phyloP scores from a whole-genome alignment of 306 rosid species.

The Ceratonia siliqua region DNA sequence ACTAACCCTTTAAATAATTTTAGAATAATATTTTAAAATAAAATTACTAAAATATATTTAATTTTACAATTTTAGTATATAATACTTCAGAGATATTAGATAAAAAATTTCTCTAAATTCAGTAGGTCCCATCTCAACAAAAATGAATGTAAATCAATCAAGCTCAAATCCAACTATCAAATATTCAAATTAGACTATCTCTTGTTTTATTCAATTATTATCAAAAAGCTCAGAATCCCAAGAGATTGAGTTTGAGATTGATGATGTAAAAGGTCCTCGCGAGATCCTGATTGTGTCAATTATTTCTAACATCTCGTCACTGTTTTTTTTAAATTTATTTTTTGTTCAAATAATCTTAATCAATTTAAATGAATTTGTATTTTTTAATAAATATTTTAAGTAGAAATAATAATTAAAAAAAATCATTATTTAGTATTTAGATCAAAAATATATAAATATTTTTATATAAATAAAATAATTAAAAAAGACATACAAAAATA shows the following conservation, averaged over 20 bases:
- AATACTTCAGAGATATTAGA: no score
- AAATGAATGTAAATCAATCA: no score
- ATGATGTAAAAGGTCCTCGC: constrained; percentile 45
- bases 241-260: constrained; percentile 48
- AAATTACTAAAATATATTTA: no score
- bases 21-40: no score
- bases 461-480: no score
- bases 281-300: constrained; percentile 56
- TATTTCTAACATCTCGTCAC: constrained; percentile 28
- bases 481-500: no score
- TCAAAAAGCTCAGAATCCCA: constrained; percentile 52
- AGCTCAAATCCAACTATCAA: not conserved
- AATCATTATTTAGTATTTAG: no score
- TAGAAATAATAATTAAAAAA: constrained; percentile 32
- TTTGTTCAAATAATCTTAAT: constrained; percentile 34
- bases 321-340: not conserved
- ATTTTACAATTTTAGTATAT: no score
- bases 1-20: no score
- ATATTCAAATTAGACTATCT: constrained; percentile 36
- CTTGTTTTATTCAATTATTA: constrained; percentile 33
- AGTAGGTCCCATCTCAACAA: no score
- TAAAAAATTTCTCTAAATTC: no score
- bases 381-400: constrained; percentile 42
- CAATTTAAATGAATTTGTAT: constrained; percentile 54
- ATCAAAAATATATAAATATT: no score